These are phyloP conservation scores for Coprinopsis sp. DNA, from an alignment of 768 basidiomycete genomes.

Conservation along the genomic window DNA sequence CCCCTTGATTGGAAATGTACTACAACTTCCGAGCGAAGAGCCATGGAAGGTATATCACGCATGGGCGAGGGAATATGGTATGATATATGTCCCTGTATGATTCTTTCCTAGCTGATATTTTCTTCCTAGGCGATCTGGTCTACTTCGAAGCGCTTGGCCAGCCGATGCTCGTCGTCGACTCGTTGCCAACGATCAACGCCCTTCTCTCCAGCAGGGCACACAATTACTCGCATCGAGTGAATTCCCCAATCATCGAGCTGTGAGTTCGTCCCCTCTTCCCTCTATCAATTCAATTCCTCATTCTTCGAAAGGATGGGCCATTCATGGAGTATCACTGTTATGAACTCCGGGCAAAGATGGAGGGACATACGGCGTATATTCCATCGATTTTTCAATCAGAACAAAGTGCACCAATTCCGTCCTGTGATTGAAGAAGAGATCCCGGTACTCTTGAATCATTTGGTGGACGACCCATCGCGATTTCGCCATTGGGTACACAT, in stretches of 20 bases:
- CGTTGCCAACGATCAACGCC: not conserved
- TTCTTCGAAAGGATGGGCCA: too few species aligned
- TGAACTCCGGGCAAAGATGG: constrained; percentile 38
- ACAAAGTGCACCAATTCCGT: constrained; percentile 7
- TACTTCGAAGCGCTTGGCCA: constrained; percentile 11
- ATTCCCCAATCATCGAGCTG: not conserved
- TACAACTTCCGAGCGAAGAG: not conserved
- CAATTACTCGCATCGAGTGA: constrained; percentile 12
- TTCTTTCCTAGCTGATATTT: not conserved
- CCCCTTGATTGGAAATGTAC: not conserved
- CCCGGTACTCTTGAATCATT: too few species aligned
- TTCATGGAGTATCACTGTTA: too few species aligned
- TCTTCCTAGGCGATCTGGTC: constrained; percentile 3
- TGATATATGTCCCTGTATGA: not conserved
- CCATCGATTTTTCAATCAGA: constrained; percentile 14
- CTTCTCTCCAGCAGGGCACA: constrained; percentile 11
- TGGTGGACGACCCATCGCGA: too few species aligned
- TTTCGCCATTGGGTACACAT: not conserved
- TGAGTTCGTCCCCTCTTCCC: too few species aligned
- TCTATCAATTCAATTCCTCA: too few species aligned
- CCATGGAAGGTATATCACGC: not conserved
- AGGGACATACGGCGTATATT: constrained; percentile 37
- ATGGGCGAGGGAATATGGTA: not conserved
- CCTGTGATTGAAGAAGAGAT: constrained; percentile 6
- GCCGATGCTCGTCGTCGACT: not conserved